Evolutionary conservation across 768 basidiomycete species (phyloP).

Genomic region (Auricularia heimuer): DNA sequence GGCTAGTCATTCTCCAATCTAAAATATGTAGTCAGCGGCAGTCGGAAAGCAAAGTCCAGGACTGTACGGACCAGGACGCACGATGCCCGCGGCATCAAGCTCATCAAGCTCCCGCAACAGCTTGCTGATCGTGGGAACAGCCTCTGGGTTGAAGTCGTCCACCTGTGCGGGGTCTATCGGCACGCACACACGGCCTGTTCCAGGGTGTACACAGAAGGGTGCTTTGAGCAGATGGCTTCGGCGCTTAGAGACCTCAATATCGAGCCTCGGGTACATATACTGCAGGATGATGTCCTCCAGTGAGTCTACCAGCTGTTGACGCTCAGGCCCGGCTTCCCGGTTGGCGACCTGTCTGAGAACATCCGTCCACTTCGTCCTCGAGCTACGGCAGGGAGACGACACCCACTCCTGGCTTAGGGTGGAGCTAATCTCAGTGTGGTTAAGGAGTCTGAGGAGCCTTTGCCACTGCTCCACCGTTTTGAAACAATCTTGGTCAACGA

Average conservation of each 20-base stretch:
- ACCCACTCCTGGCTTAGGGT: constrained; percentile 53
- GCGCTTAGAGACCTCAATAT: constrained; percentile 95
- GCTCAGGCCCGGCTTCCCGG: neutral
- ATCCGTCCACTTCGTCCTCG: constrained; percentile 67
- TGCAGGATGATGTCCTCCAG: constrained; percentile 85
- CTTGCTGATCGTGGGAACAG: constrained; percentile 78
- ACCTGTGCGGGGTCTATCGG: constrained; percentile 73
- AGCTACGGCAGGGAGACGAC: constrained; percentile 39
- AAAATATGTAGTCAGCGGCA: constrained; percentile 35
- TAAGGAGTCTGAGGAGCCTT: constrained; percentile 61
- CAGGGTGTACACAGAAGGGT: constrained; percentile 94
- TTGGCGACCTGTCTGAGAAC: constrained; percentile 23
- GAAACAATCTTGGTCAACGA: constrained; percentile 83
- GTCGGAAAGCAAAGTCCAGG: too few species aligned
- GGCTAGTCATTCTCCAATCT: constrained; percentile 63
- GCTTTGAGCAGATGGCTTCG: constrained; percentile 96
- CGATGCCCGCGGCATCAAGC: constrained; percentile 10
- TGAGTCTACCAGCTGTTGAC: constrained; percentile 21
- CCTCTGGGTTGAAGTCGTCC: constrained; percentile 73
- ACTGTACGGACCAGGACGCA: constrained; percentile 4
- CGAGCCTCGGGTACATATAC: constrained; percentile 93
- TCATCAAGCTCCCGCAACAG: constrained; percentile 72
- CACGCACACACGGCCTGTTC: constrained; percentile 91
- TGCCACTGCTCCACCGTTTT: constrained; percentile 59
- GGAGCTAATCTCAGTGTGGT: constrained; percentile 43